phyloP scores from a whole-genome alignment of 768 basidiomycete species.

The Paxillus rubicundulus region DNA sequence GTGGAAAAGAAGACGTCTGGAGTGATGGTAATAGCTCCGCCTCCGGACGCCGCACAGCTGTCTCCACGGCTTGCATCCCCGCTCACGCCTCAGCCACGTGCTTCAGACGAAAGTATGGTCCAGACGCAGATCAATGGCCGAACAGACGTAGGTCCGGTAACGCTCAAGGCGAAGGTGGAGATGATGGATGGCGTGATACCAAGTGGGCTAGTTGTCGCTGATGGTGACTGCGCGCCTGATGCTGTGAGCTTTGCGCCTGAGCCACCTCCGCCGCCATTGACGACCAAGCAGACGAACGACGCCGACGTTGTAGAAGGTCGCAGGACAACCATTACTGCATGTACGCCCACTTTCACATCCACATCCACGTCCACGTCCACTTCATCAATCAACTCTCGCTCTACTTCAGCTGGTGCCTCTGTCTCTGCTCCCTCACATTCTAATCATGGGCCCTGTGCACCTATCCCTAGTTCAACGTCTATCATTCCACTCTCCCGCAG shows the following conservation, averaged over 20 bases:
- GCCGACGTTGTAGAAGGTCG: background rate
- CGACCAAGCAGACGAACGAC: constrained; percentile 18
- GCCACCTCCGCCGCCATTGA: constrained; percentile 33
- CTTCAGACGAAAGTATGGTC: background rate
- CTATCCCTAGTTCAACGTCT: constrained; percentile 4
- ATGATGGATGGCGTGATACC: constrained; percentile 21
- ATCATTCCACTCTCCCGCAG: constrained; percentile 22
- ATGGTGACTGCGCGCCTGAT: constrained; percentile 18
- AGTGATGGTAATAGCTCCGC: background rate
- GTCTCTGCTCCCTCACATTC: constrained; percentile 2
- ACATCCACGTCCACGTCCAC: constrained; percentile 18
- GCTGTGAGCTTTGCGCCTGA: constrained; percentile 30
- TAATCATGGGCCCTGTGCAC: background rate
- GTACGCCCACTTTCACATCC: background rate
- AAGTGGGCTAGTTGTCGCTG: constrained; percentile 13
- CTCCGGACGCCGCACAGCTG: background rate
- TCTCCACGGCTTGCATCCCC: background rate
- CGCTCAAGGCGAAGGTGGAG: constrained; percentile 25
- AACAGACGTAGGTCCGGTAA: constrained; percentile 2
- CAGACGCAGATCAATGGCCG: constrained; percentile 8
- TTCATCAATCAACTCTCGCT: constrained; percentile 21
- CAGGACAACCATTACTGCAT: background rate
- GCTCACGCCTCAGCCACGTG: background rate
- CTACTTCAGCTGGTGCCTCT: constrained; percentile 23
- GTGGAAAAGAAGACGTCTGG: background rate